Base-by-base conservation (phyloP, 495 filamentous ascomycete genomes). In the Penicillium taxi region DNA sequence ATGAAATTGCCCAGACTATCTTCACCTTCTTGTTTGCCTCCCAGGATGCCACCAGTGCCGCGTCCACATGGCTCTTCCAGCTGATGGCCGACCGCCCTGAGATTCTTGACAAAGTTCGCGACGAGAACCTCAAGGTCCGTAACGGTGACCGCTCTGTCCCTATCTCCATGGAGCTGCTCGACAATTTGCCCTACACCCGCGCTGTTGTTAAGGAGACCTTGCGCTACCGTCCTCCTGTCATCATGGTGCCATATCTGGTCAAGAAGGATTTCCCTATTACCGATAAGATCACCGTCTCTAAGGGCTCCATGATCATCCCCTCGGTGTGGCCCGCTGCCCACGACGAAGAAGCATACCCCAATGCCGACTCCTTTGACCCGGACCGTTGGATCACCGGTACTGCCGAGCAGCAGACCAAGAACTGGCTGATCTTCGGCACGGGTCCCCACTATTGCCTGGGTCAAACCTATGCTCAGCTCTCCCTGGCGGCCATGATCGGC, bases 11-110 rank as follows among this genome's bases (percentile, higher is more conserved):
- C 37, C 86, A 91, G 72, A 96, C 93, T 7, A 50, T 98, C 44
- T 94, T 96, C 69, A 96, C 91, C 37, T 96, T 98, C 75, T 73
- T 98, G 35, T 98, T 98, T 65, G 91, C 93, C 32, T 94, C 87
- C 21, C 91, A 98, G 64, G 91, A 98, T 59, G 91, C 91, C 36
- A 94, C 91, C 37, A 89, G 82, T 60, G 88, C 84, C 41, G 93
- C 93, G 37, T 75, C 74, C 43, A 96, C 88, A 30, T 96, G 91
- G 85, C 64, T 96, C 45, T 94, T 95, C 75, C 91, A 98, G 61
- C 73, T 86, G 48, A 79, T 90, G 72, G 93, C 93, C 31, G 86
- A 98, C 56, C 81, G 88, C 48, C 90, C 91, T 7, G 93, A 98
- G 35, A 67, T 91, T 33, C 69, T 96, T 34, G 87, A 87, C 52